A percentile compares a stretch with the other conserved stretches of the same genome.
Evolutionary conservation across 1,139 yeast genomes (phyloP).

Genomic region (Candida pseudoviswanathii): DNA sequence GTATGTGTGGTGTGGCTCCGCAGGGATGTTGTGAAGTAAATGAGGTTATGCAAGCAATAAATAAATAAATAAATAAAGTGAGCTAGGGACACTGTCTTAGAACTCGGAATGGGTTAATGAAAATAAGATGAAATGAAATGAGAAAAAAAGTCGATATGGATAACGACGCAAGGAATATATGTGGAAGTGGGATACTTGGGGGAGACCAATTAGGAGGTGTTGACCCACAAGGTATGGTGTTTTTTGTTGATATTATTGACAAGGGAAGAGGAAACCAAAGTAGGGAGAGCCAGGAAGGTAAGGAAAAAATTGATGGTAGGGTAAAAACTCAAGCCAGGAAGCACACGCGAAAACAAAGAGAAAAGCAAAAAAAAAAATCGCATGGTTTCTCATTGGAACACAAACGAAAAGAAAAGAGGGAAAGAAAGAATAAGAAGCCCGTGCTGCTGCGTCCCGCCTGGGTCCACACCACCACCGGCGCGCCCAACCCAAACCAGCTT

Average conservation of each 20-base stretch:
- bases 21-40: background rate
- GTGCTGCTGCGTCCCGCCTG: too few relatives aligned
- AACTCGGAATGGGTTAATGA: too few relatives aligned
- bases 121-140: background rate
- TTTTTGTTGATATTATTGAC: too few relatives aligned
- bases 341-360: background rate
- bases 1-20: too few relatives aligned
- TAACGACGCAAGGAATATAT: background rate
- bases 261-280: background rate
- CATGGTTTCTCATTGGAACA: slow-evolving; percentile 3
- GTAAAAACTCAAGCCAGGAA: background rate
- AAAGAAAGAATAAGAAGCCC: too few relatives aligned
- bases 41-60: background rate
- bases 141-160: too few relatives aligned
- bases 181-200: background rate
- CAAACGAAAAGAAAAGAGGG: background rate
- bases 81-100: background rate
- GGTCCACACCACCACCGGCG: too few relatives aligned
- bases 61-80: background rate
- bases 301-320: background rate
- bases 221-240: too few relatives aligned
- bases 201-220: too few relatives aligned
- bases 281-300: background rate
- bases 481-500: too few relatives aligned
- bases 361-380: slow-evolving; percentile 2